Percentiles rank a stretch among this genome's conserved stretches.
These are phyloP conservation scores for Phaffia rhodozyma DNA, from an alignment of 1,284 basidiomycete genomes.

Conservation along the genomic window DNA sequence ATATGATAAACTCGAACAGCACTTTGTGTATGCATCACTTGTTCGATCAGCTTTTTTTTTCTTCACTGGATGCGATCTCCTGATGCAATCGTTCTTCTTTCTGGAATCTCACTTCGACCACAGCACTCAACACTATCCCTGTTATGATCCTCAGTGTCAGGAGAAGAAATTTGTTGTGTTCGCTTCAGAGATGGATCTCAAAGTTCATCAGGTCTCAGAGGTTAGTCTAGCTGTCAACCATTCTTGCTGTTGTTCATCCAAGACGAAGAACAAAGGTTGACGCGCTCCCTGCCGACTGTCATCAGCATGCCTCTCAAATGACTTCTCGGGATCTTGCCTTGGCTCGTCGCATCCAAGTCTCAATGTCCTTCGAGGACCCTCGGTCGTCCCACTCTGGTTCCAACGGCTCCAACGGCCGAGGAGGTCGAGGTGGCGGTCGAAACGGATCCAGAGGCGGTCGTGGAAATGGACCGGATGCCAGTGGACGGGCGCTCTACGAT, in stretches of 20 bases:
- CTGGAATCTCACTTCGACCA: constrained; percentile 18
- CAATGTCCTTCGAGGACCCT: constrained; percentile 17
- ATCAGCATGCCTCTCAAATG: constrained; percentile 15
- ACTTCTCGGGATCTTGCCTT: constrained; percentile 10
- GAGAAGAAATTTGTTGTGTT: constrained; percentile 93
- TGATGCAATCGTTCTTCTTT: constrained; percentile 22
- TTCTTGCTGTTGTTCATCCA: neutral
- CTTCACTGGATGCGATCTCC: constrained; percentile 16
- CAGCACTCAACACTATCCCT: constrained; percentile 56
- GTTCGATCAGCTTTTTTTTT: neutral
- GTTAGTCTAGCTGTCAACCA: constrained; percentile 21
- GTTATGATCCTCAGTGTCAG: constrained; percentile 59
- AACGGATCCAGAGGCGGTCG: neutral
- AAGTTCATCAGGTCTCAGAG: constrained; percentile 67
- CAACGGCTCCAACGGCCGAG: neutral
- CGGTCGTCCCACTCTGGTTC: neutral
- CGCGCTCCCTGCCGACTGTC: neutral
- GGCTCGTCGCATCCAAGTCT: constrained; percentile 16
- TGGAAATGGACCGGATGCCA: neutral
- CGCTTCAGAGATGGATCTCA: constrained; percentile 70
- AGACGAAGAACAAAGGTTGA: neutral
- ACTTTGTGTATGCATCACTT: constrained; percentile 28
- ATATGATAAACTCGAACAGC: constrained; percentile 54
- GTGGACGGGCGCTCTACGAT: too few relatives aligned
- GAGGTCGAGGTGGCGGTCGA: constrained; percentile 1